Evolutionary conservation across 768 basidiomycete species (phyloP), one percentile per base, ranked within the genome.

Genomic region (Chalciporus sphaerocephalus): DNA sequence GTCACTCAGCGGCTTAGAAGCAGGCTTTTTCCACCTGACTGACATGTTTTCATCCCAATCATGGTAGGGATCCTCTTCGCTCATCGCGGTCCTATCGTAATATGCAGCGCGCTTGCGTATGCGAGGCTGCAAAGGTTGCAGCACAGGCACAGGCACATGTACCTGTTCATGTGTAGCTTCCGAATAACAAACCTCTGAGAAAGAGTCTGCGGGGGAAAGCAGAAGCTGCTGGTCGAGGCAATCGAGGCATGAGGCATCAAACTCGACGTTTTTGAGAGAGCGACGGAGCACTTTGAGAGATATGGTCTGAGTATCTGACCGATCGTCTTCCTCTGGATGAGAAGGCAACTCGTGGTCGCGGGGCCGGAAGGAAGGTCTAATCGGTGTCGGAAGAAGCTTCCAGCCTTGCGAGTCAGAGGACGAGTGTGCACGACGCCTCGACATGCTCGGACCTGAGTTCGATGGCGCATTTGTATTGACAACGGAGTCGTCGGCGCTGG

Each of bases 141-240:
- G 47, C 0, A 51, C 13, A 4, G 65, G 47, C 0, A 51, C 13
- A 4, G 65, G 65, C 0, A 65, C 66, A 9, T 58, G 52, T 5
- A 44, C 30, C 28, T 54, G 50, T 28, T 69, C 68, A 25, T 66
- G 59, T n/a, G 73, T 67, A 6, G 73, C 72, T 36, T 62, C 63
- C 11, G 65, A 52, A 45, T 72, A 74, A 48, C 73, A 74, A 2
- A 70, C 43, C 39, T 74, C 74, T 4, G 70, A 69, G 51, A 73
- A 74, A 20, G 71, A 62, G 20, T 71, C 69, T 3, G 63, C 55
- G 9, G 73, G 73, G 0, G 66, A 62, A 23, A 66, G 54, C 10
- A 74, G 65, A 0, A 74, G 67, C 48, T 72, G 67, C 17, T 72
- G 61, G 54, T 74, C 73, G 28, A 74, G 68, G 30, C 62, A 62